Evolutionary conservation across 345 rosid genomes (phyloP).

Genomic region (Lepidium aucheri): DNA sequence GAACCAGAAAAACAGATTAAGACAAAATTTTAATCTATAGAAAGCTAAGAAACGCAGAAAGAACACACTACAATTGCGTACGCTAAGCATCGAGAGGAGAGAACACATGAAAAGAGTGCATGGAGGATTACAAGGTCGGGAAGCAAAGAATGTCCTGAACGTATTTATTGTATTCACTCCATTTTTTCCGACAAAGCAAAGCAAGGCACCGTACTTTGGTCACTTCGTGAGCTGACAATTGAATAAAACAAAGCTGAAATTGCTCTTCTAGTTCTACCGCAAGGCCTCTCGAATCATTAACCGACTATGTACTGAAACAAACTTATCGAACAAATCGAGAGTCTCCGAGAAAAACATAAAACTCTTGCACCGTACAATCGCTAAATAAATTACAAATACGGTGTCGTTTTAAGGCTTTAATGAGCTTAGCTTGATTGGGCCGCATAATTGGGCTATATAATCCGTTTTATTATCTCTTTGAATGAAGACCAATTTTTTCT

Average conservation of each 20-base stretch:
- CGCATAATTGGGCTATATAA: neutral
- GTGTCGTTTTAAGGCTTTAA: neutral
- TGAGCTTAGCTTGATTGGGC: neutral
- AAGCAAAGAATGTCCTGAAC: too few species aligned
- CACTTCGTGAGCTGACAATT: neutral
- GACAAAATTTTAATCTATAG: neutral
- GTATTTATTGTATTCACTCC: too few species aligned
- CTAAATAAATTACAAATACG: neutral
- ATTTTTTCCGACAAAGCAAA: too few species aligned
- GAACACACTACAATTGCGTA: neutral
- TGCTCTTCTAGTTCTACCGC: neutral
- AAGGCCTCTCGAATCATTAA: neutral
- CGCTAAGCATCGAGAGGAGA: neutral
- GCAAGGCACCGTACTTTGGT: too few species aligned
- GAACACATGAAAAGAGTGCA: neutral
- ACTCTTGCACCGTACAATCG: neutral
- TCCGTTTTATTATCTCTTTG: neutral
- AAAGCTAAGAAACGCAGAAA: neutral
- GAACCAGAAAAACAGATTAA: neutral
- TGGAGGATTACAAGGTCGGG: neutral
- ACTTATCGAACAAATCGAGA: neutral
- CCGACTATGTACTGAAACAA: neutral
- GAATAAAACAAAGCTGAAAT: neutral
- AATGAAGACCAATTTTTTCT: neutral
- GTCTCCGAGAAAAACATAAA: slow-evolving; percentile 4